A percentile compares a stretch with the other conserved stretches of the same genome.
phyloP scores from a whole-genome alignment of 208 protist species.

The Naegleria fowleri region DNA sequence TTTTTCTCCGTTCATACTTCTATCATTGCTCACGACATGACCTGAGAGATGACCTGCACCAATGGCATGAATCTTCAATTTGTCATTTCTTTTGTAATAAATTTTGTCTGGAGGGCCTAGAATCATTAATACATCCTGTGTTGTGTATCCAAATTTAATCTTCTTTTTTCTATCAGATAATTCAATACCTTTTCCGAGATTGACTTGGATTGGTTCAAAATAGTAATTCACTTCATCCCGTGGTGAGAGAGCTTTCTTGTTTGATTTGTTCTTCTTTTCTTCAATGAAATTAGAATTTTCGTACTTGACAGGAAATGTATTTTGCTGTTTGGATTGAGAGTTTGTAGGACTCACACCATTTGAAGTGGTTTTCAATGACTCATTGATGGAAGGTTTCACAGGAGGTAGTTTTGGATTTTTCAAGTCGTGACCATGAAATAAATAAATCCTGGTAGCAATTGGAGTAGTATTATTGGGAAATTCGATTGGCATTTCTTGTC shows the following conservation, averaged over 20 bases:
- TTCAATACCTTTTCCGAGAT: slow-evolving; percentile 35
- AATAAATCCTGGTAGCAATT: neutral
- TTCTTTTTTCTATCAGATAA: slow-evolving; percentile 44
- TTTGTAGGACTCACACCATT: neutral
- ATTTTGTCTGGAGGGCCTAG: slow-evolving; percentile 50
- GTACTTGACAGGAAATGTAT: neutral
- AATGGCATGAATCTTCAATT: slow-evolving; percentile 54
- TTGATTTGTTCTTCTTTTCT: neutral
- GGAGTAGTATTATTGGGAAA: slow-evolving; percentile 10
- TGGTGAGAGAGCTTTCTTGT: slow-evolving; percentile 5
- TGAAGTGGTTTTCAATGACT: neutral
- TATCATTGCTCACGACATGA: too few species aligned
- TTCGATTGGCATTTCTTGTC: neutral
- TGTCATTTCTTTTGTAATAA: slow-evolving; percentile 53
- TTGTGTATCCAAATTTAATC: slow-evolving; percentile 43
- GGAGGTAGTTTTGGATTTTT: neutral
- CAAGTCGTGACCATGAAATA: neutral
- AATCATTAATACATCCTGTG: slow-evolving; percentile 53
- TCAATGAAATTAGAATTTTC: neutral
- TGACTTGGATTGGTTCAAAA: slow-evolving; percentile 27
- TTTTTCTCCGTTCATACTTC: slow-evolving; percentile 5
- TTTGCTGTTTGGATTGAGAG: neutral
- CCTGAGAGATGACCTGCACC: neutral
- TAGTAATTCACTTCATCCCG: slow-evolving; percentile 12
- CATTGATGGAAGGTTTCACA: neutral